These are phyloP conservation scores for Plasmodium gallinaceum DNA, from an alignment of 169 alveolate species.

Conservation along the genomic window DNA sequence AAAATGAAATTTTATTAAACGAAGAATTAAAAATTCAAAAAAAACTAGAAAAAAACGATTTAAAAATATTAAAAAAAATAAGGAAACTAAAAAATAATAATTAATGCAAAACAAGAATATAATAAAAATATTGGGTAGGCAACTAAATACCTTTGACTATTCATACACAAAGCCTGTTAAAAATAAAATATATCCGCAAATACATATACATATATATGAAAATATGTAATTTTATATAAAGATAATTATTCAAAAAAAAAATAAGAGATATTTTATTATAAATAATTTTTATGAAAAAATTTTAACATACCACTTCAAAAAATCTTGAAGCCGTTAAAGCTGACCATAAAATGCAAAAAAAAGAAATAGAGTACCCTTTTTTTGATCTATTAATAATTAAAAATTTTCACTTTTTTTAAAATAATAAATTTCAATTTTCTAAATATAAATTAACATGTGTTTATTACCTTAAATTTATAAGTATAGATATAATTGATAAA, in stretches of 20 bases:
- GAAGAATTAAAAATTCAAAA: slow-evolving; percentile 58
- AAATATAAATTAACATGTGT: background rate
- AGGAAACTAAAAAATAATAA: slow-evolving; percentile 82
- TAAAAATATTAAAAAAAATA: slow-evolving; percentile 51
- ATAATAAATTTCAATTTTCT: background rate
- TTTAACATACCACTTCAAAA: slow-evolving; percentile 83
- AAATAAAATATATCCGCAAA: background rate
- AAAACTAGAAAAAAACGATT: slow-evolving; percentile 51
- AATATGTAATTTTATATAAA: background rate
- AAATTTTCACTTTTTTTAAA: background rate
- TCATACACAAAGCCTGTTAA: slow-evolving; percentile 81
- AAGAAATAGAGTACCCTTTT: slow-evolving; percentile 78
- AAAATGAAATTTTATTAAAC: slow-evolving; percentile 30
- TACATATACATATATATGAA: background rate
- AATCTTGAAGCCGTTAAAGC: slow-evolving; percentile 90
- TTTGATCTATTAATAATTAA: slow-evolving; percentile 39
- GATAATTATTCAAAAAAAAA: background rate
- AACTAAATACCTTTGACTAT: slow-evolving; percentile 86
- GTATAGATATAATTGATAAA: slow-evolving; percentile 85
- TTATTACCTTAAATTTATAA: slow-evolving; percentile 81
- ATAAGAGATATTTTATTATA: too few species aligned
- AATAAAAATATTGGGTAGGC: slow-evolving; percentile 88
- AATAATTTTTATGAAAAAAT: background rate
- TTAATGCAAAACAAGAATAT: slow-evolving; percentile 86
- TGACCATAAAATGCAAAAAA: slow-evolving; percentile 83